Percentiles rank a stretch among this genome's conserved stretches.
phyloP scores from a whole-genome alignment of 495 filamentous ascomycete species.

The Penicillium argentinense region DNA sequence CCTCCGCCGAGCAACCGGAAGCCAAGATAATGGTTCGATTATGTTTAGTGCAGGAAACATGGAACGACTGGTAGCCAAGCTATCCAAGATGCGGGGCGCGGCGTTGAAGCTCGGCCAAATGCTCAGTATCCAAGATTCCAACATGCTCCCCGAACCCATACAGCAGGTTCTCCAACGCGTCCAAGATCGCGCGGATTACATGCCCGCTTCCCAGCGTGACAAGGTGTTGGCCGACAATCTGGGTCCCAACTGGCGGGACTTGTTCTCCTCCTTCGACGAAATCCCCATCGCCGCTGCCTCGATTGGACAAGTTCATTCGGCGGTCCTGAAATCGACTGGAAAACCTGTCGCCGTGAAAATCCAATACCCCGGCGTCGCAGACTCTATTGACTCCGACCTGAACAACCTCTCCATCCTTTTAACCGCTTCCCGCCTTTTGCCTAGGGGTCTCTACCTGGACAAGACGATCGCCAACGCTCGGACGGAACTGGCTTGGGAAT shows the following conservation, averaged over 20 bases:
- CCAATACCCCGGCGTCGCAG: constrained; percentile 95
- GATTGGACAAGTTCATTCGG: constrained; percentile 93
- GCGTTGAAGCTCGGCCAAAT: constrained; percentile 97
- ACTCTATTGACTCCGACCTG: constrained; percentile 92
- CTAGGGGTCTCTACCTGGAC: constrained; percentile 89
- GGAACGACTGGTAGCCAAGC: constrained; percentile 85
- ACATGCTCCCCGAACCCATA: constrained; percentile 85
- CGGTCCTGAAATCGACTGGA: constrained; percentile 71
- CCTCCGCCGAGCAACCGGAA: constrained; percentile 65
- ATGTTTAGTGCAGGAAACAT: constrained; percentile 89
- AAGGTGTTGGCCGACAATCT: constrained; percentile 76
- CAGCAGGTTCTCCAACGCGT: constrained; percentile 88
- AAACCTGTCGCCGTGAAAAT: constrained; percentile 88
- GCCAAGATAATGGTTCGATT: constrained; percentile 65
- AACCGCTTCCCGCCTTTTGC: constrained; percentile 83
- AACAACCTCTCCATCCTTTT: constrained; percentile 89
- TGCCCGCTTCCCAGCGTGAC: constrained; percentile 90
- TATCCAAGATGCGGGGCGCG: constrained; percentile 96
- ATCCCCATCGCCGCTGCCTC: constrained; percentile 95
- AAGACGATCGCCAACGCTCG: constrained; percentile 98
- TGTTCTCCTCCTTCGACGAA: constrained; percentile 84
- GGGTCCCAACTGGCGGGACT: constrained; percentile 78
- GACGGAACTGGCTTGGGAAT: constrained; percentile 92
- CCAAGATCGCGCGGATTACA: constrained; percentile 96
- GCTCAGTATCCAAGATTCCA: constrained; percentile 97